Evolutionary conservation across 495 filamentous ascomycete species (phyloP).

Genomic region (Aspergillus cavernicola): DNA sequence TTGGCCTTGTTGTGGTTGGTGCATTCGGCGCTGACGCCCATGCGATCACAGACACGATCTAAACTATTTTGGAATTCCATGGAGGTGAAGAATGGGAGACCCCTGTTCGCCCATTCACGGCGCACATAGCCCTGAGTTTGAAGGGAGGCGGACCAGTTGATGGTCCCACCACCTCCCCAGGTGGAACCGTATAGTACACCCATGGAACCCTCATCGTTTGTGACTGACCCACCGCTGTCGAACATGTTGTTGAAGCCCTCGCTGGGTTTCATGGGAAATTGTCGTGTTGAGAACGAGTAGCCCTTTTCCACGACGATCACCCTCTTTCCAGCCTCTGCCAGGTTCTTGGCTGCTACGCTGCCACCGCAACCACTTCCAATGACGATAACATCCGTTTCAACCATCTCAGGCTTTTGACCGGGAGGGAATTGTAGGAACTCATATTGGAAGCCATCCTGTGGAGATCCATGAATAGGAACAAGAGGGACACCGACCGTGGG

Average conservation of each 20-base stretch:
- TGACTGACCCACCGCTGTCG: constrained; percentile 50
- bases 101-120: constrained; percentile 72
- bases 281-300: constrained; percentile 65
- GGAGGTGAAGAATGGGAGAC: constrained; percentile 74
- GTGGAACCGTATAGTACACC: constrained; percentile 63
- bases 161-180: constrained; percentile 82
- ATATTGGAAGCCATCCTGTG: constrained; percentile 51
- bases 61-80: constrained; percentile 70
- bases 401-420: constrained; percentile 41
- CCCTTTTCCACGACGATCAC: constrained; percentile 84
- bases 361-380: constrained; percentile 86
- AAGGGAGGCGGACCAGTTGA: constrained; percentile 86
- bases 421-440: constrained; percentile 50
- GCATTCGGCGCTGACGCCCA: constrained; percentile 70
- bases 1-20: constrained; percentile 71
- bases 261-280: constrained; percentile 67
- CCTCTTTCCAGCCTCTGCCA: constrained; percentile 67
- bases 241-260: constrained; percentile 59
- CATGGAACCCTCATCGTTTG: constrained; percentile 61
- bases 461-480: constrained; percentile 57
- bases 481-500: constrained; percentile 60
- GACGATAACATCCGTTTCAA: constrained; percentile 80
- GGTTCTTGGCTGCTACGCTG: constrained; percentile 74
- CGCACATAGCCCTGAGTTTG: constrained; percentile 79
- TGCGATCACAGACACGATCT: constrained; percentile 66